Conservation (phyloP, 208 protist species). For the Trypanosoma congolense region DNA sequence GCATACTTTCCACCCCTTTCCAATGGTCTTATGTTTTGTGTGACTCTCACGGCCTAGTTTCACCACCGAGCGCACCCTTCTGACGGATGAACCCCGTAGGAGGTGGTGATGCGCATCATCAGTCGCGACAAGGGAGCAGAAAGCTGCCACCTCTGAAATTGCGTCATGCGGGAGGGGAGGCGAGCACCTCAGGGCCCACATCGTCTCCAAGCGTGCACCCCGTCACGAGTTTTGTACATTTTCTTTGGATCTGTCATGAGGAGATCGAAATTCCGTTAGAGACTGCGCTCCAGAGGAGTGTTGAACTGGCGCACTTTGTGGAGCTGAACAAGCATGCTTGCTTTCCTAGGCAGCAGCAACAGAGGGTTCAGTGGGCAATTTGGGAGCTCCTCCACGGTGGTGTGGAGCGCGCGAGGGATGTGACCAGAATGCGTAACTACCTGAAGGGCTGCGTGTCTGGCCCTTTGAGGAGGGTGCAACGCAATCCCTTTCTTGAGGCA, state of each 20-base stretch:
- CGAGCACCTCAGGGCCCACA: neutral
- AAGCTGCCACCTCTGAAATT: neutral
- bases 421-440: constrained; percentile 14
- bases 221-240: constrained; percentile 9
- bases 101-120: neutral
- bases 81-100: neutral
- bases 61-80: too few species aligned
- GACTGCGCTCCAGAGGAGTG: constrained; percentile 6
- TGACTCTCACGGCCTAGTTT: too few species aligned
- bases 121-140: neutral
- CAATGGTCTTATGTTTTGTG: too few species aligned
- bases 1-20: too few species aligned
- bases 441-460: neutral
- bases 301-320: constrained; percentile 22
- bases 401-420: constrained; percentile 1
- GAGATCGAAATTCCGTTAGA: constrained; percentile 18
- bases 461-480: neutral
- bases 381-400: constrained; percentile 19
- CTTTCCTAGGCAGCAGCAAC: constrained; percentile 18
- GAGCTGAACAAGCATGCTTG: constrained; percentile 1
- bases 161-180: neutral
- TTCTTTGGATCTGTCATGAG: constrained; percentile 11
- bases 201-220: neutral
- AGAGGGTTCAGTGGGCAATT: constrained; percentile 19
- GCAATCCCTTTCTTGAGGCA: neutral